Conservation (phyloP, 1,284 basidiomycete genomes). For the Austroboletus niveus region DNA sequence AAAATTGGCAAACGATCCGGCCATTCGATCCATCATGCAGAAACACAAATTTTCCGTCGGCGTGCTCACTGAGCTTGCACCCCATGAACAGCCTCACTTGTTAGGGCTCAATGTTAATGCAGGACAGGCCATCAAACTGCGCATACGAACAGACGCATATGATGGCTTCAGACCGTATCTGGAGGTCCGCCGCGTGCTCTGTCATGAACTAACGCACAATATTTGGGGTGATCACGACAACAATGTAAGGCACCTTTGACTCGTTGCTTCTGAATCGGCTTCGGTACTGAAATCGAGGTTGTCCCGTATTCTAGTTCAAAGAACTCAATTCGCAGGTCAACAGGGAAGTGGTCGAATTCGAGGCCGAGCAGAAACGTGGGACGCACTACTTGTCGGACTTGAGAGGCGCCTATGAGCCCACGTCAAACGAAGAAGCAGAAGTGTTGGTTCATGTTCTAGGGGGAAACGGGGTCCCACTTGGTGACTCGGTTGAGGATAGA, state of each 20-base stretch:
- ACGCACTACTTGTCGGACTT: conserved; percentile 49
- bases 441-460: conserved; percentile 48
- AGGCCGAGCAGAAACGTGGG: conserved; percentile 50
- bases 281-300: neutral
- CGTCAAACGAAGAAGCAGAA: conserved; percentile 54
- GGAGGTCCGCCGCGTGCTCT: conserved; percentile 65
- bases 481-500: conserved; percentile 55
- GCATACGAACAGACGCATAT: conserved; percentile 65
- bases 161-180: conserved; percentile 68
- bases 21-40: conserved; percentile 67
- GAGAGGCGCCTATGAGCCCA: conserved; percentile 48
- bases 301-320: conserved; percentile 53
- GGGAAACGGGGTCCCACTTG: conserved; percentile 29
- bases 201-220: conserved; percentile 78
- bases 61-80: conserved; percentile 69
- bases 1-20: conserved; percentile 64
- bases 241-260: conserved; percentile 46
- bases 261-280: too few species aligned
- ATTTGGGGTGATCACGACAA: conserved; percentile 70
- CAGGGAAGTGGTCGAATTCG: conserved; percentile 67
- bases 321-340: conserved; percentile 73
- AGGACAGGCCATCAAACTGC: conserved; percentile 63
- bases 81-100: conserved; percentile 68
- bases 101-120: conserved; percentile 69
- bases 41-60: conserved; percentile 64